These are phyloP conservation scores for Ustilago tritici DNA, from an alignment of 1,284 basidiomycete genomes.

Conservation along the genomic window DNA sequence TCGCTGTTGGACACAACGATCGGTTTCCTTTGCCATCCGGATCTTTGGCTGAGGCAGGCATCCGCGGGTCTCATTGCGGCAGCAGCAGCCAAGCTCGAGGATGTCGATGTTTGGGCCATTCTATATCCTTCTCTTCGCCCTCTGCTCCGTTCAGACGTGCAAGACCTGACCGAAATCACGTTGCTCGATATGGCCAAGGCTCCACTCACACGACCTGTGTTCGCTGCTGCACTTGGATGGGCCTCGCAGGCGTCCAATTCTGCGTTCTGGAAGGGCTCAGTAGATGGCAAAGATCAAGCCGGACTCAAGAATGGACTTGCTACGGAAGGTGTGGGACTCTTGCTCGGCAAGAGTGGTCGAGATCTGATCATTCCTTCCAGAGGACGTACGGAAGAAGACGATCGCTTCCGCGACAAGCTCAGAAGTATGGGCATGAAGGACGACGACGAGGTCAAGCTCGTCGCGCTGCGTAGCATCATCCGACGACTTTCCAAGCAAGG, in stretches of 20 bases:
- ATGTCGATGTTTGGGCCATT: constrained; percentile 89
- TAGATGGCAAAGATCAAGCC: constrained; percentile 30
- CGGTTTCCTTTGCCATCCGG: constrained; percentile 94
- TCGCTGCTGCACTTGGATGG: constrained; percentile 88
- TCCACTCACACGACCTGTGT: constrained; percentile 78
- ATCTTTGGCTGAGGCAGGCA: constrained; percentile 97
- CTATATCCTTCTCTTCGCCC: constrained; percentile 90
- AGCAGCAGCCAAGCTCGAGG: constrained; percentile 78
- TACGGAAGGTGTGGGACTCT: constrained; percentile 52
- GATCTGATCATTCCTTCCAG: constrained; percentile 31
- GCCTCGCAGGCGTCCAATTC: constrained; percentile 75
- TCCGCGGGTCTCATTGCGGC: constrained; percentile 86
- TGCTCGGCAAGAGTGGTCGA: constrained; percentile 46
- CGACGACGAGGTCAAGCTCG: constrained; percentile 82
- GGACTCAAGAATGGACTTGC: constrained; percentile 56
- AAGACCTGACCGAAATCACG: constrained; percentile 79
- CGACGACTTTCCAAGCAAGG: constrained; percentile 67
- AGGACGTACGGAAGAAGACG: constrained; percentile 75
- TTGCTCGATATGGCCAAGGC: constrained; percentile 81
- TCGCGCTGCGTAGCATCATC: constrained; percentile 88
- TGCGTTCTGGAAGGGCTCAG: constrained; percentile 56
- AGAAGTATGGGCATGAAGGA: constrained; percentile 84
- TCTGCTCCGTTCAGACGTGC: constrained; percentile 86
- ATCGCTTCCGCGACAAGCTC: constrained; percentile 78
- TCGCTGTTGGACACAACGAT: constrained; percentile 87